Percentiles rank a stretch among this genome's conserved stretches.
phyloP scores from a whole-genome alignment of 2,329 filamentous ascomycete species.

The Claviceps sp. region DNA sequence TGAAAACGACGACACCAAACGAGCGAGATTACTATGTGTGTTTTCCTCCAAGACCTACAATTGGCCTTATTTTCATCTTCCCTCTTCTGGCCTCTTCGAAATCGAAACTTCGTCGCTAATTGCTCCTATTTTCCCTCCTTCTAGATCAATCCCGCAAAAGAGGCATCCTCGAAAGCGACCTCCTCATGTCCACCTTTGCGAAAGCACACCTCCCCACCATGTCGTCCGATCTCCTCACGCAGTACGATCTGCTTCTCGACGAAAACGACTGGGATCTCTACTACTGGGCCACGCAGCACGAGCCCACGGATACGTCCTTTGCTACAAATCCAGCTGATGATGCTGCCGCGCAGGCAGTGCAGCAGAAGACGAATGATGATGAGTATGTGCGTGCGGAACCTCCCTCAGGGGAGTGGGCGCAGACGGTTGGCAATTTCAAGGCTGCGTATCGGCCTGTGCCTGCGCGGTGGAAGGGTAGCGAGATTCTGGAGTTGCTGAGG shows the following conservation, averaged over 20 bases:
- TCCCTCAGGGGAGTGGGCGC: conserved; percentile 72
- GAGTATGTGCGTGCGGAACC: conserved; percentile 21
- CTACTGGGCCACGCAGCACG: conserved; percentile 93
- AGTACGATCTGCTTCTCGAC: conserved; percentile 89
- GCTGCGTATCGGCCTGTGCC: conserved; percentile 88
- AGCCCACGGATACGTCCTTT: conserved; percentile 33
- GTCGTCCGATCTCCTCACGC: conserved; percentile 55
- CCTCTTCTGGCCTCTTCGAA: too few species aligned
- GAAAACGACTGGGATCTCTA: conserved; percentile 99
- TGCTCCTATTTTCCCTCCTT: neutral
- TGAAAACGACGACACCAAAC: conserved; percentile 75
- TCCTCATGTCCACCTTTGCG: conserved; percentile 92
- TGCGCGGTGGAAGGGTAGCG: conserved; percentile 67
- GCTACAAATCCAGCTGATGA: conserved; percentile 21
- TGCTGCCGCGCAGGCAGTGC: too few species aligned
- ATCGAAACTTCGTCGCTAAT: neutral
- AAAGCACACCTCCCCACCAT: conserved; percentile 63
- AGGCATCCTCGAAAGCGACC: conserved; percentile 88
- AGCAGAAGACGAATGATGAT: conserved; percentile 7
- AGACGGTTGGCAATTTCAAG: conserved; percentile 89
- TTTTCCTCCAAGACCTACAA: conserved; percentile 1
- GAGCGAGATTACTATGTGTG: conserved; percentile 65
- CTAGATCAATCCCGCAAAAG: conserved; percentile 93
- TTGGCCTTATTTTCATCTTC: too few species aligned
- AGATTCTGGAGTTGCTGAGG: conserved; percentile 64